Conservation (phyloP, 73 alveolate species). For the Effrenium voratum region DNA sequence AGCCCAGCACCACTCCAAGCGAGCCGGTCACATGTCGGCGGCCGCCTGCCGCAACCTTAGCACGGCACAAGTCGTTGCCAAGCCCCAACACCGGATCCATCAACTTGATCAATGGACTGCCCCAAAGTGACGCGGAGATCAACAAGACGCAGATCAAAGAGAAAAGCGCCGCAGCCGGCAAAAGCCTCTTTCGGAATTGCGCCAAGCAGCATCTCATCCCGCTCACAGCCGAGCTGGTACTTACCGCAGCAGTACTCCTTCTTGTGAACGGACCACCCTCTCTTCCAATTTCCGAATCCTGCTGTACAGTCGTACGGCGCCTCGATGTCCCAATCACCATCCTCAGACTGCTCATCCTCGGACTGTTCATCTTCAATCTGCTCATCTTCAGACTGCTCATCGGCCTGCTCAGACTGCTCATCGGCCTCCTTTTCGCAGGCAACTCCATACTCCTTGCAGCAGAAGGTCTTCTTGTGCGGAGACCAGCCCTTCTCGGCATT, state of each 20-base stretch:
- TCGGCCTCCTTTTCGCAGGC: neutral
- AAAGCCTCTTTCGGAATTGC: neutral
- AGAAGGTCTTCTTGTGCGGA: neutral
- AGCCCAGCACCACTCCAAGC: no score
- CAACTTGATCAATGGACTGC: no score
- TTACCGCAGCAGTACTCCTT: conserved; percentile 54
- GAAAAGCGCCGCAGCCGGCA: neutral
- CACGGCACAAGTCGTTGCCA: no score
- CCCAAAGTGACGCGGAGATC: no score
- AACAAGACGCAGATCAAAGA: no score
- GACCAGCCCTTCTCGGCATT: conserved; percentile 41
- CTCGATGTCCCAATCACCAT: no score
- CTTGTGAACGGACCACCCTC: conserved; percentile 55
- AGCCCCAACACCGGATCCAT: no score
- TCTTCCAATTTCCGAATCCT: conserved; percentile 24
- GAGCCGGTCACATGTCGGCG: no score
- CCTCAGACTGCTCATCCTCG: neutral
- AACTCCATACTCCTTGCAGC: conserved; percentile 10
- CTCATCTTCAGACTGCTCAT: neutral
- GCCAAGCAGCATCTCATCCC: neutral
- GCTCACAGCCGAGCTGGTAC: conserved; percentile 46
- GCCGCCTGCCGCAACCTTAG: no score
- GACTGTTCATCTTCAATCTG: neutral
- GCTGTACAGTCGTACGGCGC: conserved; percentile 46
- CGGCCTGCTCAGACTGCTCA: neutral